These are phyloP conservation scores for Pecoramyces ruminantium DNA, from an alignment of 192 early-diverging fungal species.

Conservation along the genomic window DNA sequence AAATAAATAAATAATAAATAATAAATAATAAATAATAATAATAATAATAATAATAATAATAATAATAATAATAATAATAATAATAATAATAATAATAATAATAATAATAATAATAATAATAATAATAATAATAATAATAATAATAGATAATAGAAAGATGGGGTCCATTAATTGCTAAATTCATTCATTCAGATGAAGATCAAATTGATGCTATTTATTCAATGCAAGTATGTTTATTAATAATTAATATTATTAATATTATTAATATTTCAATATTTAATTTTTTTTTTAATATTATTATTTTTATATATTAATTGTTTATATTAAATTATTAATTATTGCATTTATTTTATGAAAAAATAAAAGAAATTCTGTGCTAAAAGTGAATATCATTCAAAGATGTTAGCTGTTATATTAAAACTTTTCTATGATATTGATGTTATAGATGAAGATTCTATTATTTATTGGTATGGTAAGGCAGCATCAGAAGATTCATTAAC, in stretches of 20 bases:
- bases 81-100: too few species aligned
- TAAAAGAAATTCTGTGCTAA: slow-evolving; percentile 32
- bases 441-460: slow-evolving; percentile 60
- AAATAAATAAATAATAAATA: too few species aligned
- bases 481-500: background rate
- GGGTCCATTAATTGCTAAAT: slow-evolving; percentile 47
- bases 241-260: slow-evolving; percentile 26
- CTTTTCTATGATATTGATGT: slow-evolving; percentile 65
- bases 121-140: too few species aligned
- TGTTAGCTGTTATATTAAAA: slow-evolving; percentile 42
- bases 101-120: too few species aligned
- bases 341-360: background rate
- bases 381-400: slow-evolving; percentile 16
- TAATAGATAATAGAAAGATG: slow-evolving; percentile 34
- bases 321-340: too few species aligned
- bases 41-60: too few species aligned
- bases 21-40: too few species aligned
- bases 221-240: slow-evolving; percentile 10
- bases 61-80: too few species aligned
- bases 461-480: slow-evolving; percentile 51
- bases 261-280: too few species aligned
- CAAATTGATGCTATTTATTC: slow-evolving; percentile 48
- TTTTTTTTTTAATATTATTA: too few species aligned
- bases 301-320: too few species aligned
- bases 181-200: slow-evolving; percentile 47